Evolutionary conservation across 495 filamentous ascomycete species (phyloP), one percentile per base, ranked within the genome.

Genomic region (Talaromyces trachyspermus): DNA sequence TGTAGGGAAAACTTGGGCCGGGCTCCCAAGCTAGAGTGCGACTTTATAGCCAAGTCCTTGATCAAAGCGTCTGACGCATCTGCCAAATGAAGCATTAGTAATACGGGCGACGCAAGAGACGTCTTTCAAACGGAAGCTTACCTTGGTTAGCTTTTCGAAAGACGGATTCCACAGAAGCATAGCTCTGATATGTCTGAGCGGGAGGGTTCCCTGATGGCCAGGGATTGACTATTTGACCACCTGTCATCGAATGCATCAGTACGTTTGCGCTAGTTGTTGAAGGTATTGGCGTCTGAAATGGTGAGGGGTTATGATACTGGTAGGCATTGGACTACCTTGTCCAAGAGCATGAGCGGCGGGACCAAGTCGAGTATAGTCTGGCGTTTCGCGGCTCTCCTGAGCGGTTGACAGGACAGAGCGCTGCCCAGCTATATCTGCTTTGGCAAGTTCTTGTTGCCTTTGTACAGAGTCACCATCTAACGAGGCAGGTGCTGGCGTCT

Each of bases 21-120:
- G 12, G 79, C 58, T 18, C 72, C 77, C 23, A 88, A 66, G 1
- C 70, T 71, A 3, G 81, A 77, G 60, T 87, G 84, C 2, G 84
- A 81, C 29, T 66, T 60, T n/a, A 95, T 60, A 19, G 75, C 69
- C 32, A 89, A 60, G 41, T 77, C 85, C 22, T 73, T 72, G 46
- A 89, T 77, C 32, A 89, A 66, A 12, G 85, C 80, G 55, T 84
- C 77, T 26, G 56, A 57, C 40, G 61, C 58, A 49, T 65, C 71
- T 78, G 43, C 10, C 4, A 42, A 6, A 11, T 18, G 19, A 23
- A 54, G 30, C 49, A 59, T 57, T 32, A 50, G 43, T 23, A 33
- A 23, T 37, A n/a, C n/a, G n/a, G 42, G 35, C 35, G 23, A 20
- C 18, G 0, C 9, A 7, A 11, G 24, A 22, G 20, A 19, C 2